These are phyloP conservation scores for Xylariaceae sp. DNA, from an alignment of 2,329 filamentous ascomycete genomes.

Conservation along the genomic window DNA sequence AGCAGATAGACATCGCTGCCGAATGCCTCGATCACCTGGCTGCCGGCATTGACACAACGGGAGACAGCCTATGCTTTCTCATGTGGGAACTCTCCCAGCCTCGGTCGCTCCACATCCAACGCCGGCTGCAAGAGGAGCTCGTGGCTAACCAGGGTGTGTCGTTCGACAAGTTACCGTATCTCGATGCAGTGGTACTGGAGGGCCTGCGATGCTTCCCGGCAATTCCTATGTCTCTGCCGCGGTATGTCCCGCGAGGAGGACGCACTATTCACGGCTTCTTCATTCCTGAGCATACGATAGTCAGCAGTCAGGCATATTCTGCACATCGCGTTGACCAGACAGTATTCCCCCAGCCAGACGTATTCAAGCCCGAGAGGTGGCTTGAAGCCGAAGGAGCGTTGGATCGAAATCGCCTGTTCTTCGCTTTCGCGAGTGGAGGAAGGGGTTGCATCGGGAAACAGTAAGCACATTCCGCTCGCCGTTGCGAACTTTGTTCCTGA, in stretches of 20 bases:
- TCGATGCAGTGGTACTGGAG: constrained; percentile 62
- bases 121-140: constrained; percentile 51
- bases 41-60: constrained; percentile 68
- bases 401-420: constrained; percentile 60
- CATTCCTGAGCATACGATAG: constrained; percentile 51
- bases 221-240: constrained; percentile 64
- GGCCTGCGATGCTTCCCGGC: constrained; percentile 59
- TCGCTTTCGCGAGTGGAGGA: constrained; percentile 63
- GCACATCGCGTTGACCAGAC: constrained; percentile 56
- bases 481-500: not conserved
- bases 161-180: constrained; percentile 51
- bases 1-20: constrained; percentile 55
- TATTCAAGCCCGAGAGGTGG: constrained; percentile 80
- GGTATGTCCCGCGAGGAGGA: constrained; percentile 53
- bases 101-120: constrained; percentile 48
- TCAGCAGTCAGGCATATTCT: constrained; percentile 59
- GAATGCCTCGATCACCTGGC: constrained; percentile 70
- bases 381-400: constrained; percentile 68
- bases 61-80: constrained; percentile 64
- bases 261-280: constrained; percentile 52
- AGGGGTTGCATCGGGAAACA: constrained; percentile 64
- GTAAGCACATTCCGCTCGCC: constrained; percentile 42
- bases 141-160: constrained; percentile 35
- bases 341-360: constrained; percentile 74
- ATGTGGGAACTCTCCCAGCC: constrained; percentile 68